Evolutionary conservation across 345 rosid species (phyloP).

Genomic region (Geranium rotundifolium): DNA sequence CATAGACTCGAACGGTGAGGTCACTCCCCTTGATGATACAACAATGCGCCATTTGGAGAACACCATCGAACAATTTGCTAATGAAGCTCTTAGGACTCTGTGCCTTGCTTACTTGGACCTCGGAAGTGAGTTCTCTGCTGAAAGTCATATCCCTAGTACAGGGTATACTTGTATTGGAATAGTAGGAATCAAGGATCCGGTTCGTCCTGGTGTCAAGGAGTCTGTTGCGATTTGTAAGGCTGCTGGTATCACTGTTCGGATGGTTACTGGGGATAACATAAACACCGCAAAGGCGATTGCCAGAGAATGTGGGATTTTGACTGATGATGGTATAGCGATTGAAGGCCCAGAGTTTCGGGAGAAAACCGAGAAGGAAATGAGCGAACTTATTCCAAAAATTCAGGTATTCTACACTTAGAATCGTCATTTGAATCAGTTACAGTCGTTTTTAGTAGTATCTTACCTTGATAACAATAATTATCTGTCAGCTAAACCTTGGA

Average conservation of each 20-base stretch:
- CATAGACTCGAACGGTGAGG: slow-evolving; percentile 52
- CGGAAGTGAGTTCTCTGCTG: slow-evolving; percentile 42
- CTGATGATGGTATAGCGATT: slow-evolving; percentile 45
- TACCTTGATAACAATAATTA: neutral
- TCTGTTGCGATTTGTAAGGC: slow-evolving; percentile 74
- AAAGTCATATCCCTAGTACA: slow-evolving; percentile 38
- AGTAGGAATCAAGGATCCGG: slow-evolving; percentile 85
- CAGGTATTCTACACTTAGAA: slow-evolving; percentile 36
- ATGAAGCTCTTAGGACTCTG: slow-evolving; percentile 89
- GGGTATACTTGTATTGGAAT: slow-evolving; percentile 63
- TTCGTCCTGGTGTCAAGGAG: slow-evolving; percentile 71
- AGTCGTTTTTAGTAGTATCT: neutral
- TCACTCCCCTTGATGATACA: slow-evolving; percentile 57
- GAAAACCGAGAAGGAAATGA: slow-evolving; percentile 41
- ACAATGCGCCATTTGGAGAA: slow-evolving; percentile 30
- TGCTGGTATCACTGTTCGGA: slow-evolving; percentile 76
- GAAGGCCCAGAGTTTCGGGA: slow-evolving; percentile 55
- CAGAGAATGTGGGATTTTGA: slow-evolving; percentile 72
- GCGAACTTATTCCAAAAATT: slow-evolving; percentile 60
- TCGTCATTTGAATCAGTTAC: neutral
- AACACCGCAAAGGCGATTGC: slow-evolving; percentile 92
- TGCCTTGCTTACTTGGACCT: slow-evolving; percentile 75
- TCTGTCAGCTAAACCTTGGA: neutral
- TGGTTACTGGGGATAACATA: slow-evolving; percentile 89
- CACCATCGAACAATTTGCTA: slow-evolving; percentile 63